phyloP scores from a whole-genome alignment of 768 basidiomycete genomes.

The Tylopilus felleus region DNA sequence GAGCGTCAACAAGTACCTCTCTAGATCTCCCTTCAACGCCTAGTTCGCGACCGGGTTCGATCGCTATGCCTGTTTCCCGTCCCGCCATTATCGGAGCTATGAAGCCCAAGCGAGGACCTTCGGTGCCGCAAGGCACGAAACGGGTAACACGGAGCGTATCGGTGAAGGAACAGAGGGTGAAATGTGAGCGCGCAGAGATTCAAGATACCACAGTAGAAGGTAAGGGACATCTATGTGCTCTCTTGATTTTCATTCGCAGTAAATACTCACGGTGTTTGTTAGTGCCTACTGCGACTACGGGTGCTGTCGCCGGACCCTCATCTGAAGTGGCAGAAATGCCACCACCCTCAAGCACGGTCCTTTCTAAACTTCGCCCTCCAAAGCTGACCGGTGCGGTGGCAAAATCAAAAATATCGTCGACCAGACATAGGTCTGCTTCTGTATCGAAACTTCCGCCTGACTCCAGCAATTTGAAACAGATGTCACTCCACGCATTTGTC shows the following conservation, averaged over 20 bases:
- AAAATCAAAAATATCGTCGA: constrained; percentile 2
- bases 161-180: constrained; percentile 20
- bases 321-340: neutral
- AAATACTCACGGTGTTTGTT: constrained; percentile 3
- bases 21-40: neutral
- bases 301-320: neutral
- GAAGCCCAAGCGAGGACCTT: constrained; percentile 19
- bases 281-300: neutral
- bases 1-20: neutral
- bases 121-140: constrained; percentile 6
- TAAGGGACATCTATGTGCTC: neutral
- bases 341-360: neutral
- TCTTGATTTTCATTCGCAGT: neutral
- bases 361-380: constrained; percentile 6
- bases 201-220: constrained; percentile 4
- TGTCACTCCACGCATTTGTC: constrained; percentile 24
- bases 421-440: constrained; percentile 6
- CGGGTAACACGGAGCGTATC: constrained; percentile 31
- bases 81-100: constrained; percentile 4
- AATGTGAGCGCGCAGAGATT: neutral
- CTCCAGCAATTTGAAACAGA: constrained; percentile 21
- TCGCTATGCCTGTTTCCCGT: neutral
- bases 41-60: neutral
- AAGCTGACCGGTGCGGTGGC: constrained; percentile 1
- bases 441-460: constrained; percentile 11